Conservation (phyloP, 2,329 filamentous ascomycete species). For the Aureobasidium sp. region DNA sequence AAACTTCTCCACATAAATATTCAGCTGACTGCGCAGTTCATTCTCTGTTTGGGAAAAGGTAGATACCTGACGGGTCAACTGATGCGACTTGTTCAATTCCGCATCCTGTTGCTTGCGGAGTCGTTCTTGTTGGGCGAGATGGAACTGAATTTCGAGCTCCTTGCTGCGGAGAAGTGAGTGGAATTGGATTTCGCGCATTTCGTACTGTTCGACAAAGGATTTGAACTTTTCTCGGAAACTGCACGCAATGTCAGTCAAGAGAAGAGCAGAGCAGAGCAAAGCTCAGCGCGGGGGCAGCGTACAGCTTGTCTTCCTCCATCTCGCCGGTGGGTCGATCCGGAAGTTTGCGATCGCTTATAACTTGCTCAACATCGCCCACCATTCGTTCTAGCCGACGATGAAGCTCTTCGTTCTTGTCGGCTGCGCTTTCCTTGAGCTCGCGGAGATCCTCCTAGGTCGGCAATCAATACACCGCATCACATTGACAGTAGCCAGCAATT, state of each 20-base stretch:
- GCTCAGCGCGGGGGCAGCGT: slow-evolving; percentile 17
- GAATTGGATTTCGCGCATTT: slow-evolving; percentile 89
- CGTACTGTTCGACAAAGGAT: slow-evolving; percentile 93
- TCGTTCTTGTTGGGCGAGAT: slow-evolving; percentile 79
- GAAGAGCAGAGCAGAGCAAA: not conserved
- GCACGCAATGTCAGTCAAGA: slow-evolving; percentile 11
- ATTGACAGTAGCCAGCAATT: slow-evolving; percentile 10
- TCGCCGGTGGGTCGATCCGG: slow-evolving; percentile 74
- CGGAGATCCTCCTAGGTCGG: slow-evolving; percentile 75
- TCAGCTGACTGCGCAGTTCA: slow-evolving; percentile 87
- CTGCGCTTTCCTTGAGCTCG: slow-evolving; percentile 76
- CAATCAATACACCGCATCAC: slow-evolving; percentile 12
- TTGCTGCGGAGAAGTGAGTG: slow-evolving; percentile 87
- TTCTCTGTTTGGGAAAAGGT: slow-evolving; percentile 95
- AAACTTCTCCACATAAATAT: slow-evolving; percentile 98
- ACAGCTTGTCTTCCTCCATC: slow-evolving; percentile 85
- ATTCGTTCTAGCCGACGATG: slow-evolving; percentile 77
- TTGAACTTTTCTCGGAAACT: slow-evolving; percentile 72
- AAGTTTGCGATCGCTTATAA: slow-evolving; percentile 78
- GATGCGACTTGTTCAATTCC: slow-evolving; percentile 70
- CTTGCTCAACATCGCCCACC: slow-evolving; percentile 75
- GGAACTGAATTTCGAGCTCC: slow-evolving; percentile 89
- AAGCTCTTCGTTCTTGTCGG: slow-evolving; percentile 70
- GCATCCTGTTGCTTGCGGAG: slow-evolving; percentile 81
- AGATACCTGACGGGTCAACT: slow-evolving; percentile 83